Percentiles rank a stretch among this genome's conserved stretches.
Evolutionary conservation across 1,284 basidiomycete genomes (phyloP).

Genomic region (Butyriboletus appendiculatus): DNA sequence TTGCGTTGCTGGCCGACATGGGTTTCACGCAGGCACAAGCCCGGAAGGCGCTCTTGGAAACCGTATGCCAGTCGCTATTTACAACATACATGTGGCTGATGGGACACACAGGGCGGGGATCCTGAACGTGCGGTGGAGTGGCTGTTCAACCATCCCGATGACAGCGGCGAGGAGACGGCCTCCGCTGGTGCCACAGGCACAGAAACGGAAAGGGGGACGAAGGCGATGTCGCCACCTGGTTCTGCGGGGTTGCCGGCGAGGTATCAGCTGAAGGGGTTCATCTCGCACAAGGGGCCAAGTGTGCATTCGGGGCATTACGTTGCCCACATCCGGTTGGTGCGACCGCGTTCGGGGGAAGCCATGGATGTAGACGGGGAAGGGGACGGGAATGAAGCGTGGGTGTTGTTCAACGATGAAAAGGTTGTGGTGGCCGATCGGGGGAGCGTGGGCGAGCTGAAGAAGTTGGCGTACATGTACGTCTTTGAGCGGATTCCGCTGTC

Average conservation of each 20-base stretch:
- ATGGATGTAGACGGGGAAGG: conserved; percentile 25
- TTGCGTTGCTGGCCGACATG: conserved; percentile 85
- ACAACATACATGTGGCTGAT: not conserved
- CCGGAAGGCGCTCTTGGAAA: conserved; percentile 84
- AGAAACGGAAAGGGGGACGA: not conserved
- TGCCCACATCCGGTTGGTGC: conserved; percentile 61
- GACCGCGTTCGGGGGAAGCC: conserved; percentile 2
- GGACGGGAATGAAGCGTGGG: conserved; percentile 59
- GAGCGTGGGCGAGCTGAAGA: conserved; percentile 72
- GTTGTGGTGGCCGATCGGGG: conserved; percentile 84
- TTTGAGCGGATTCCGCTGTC: conserved; percentile 55
- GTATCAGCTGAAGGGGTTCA: conserved; percentile 88
- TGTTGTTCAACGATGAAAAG: conserved; percentile 96
- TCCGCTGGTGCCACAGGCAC: conserved; percentile 27
- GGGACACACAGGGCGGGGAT: conserved; percentile 57
- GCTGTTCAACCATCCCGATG: conserved; percentile 96
- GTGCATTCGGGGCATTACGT: conserved; percentile 96
- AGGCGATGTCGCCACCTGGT: conserved; percentile 10
- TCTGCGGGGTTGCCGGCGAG: conserved; percentile 58
- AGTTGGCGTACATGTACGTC: conserved; percentile 86
- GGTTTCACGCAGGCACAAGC: conserved; percentile 89
- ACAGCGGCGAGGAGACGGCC: conserved; percentile 66
- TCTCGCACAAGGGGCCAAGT: conserved; percentile 96
- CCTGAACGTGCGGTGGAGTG: conserved; percentile 91
- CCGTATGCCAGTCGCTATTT: conserved; percentile 38